phyloP scores from a whole-genome alignment of 192 early-diverging fungal species.

The Thamnidium elegans region DNA sequence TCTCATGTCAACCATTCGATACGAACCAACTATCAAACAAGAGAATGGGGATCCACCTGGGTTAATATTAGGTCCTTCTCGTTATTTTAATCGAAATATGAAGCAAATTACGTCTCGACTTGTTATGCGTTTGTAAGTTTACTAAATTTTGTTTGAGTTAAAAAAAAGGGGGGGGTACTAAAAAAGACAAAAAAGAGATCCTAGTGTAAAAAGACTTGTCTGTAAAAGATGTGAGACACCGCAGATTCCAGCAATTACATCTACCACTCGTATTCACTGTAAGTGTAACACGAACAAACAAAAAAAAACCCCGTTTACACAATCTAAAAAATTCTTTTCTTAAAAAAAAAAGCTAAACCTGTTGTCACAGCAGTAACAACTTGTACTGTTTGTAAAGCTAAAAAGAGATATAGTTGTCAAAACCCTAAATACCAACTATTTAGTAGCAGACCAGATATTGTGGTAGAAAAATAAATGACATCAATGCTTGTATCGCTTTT shows the following conservation, averaged over 20 bases:
- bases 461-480: not conserved
- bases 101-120: conserved; percentile 48
- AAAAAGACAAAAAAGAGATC: conserved; percentile 40
- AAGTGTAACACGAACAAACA: not conserved
- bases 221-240: conserved; percentile 56
- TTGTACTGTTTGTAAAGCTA: conserved; percentile 41
- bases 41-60: conserved; percentile 1
- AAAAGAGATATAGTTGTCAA: conserved; percentile 18
- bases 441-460: conserved; percentile 5
- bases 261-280: conserved; percentile 42
- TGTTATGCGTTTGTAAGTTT: conserved; percentile 53
- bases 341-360: conserved; percentile 36
- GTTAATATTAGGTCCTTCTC: conserved; percentile 4
- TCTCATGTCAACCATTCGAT: conserved; percentile 48
- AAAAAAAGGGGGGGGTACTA: too few relatives aligned
- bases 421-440: conserved; percentile 10
- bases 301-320: too few relatives aligned
- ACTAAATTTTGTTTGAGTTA: not conserved
- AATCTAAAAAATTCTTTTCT: not conserved
- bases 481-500: not conserved
- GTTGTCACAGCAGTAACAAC: conserved; percentile 32
- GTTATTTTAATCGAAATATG: conserved; percentile 50
- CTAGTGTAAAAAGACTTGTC: conserved; percentile 50
- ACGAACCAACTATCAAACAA: not conserved
- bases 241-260: conserved; percentile 51